Percentiles rank a stretch among this genome's conserved stretches.
These are phyloP conservation scores for Diplotaxis tenuifolia DNA, from an alignment of 345 rosid genomes.

Conservation along the genomic window DNA sequence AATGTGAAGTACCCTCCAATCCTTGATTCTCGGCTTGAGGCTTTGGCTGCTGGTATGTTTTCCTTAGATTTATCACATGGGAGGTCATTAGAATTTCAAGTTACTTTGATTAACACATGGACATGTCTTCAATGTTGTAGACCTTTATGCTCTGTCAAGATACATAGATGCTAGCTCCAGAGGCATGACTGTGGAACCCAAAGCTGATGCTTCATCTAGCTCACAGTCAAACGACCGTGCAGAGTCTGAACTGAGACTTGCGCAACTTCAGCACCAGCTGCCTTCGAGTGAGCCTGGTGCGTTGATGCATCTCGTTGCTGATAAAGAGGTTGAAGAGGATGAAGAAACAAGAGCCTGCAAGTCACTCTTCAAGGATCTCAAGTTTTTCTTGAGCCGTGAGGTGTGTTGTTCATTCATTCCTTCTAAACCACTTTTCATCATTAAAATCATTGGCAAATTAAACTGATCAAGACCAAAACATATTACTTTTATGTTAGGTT, in stretches of 20 bases:
- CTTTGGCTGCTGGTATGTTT: slow-evolving; percentile 79
- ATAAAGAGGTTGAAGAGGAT: slow-evolving; percentile 81
- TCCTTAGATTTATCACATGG: neutral
- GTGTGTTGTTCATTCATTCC: slow-evolving; percentile 35
- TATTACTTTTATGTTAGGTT: slow-evolving; percentile 46
- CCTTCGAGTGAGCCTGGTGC: slow-evolving; percentile 93
- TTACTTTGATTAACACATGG: neutral
- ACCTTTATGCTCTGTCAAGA: slow-evolving; percentile 86
- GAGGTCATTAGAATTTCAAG: neutral
- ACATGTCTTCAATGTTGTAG: slow-evolving; percentile 43
- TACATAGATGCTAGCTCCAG: slow-evolving; percentile 64
- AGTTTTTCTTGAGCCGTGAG: slow-evolving; percentile 93
- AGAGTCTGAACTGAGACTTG: slow-evolving; percentile 85
- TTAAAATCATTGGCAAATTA: neutral
- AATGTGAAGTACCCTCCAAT: slow-evolving; percentile 88
- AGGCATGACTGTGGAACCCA: slow-evolving; percentile 39
- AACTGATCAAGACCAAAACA: neutral
- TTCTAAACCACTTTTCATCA: neutral
- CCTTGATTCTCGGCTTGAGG: slow-evolving; percentile 83
- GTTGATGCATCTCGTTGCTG: slow-evolving; percentile 79
- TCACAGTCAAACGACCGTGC: slow-evolving; percentile 44
- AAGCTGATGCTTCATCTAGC: slow-evolving; percentile 43
- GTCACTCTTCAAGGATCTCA: slow-evolving; percentile 66
- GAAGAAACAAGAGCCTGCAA: slow-evolving; percentile 79
- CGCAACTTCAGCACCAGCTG: slow-evolving; percentile 95